Conservation (phyloP, 169 alveolate species). For the Amoebophrya sp. region DNA sequence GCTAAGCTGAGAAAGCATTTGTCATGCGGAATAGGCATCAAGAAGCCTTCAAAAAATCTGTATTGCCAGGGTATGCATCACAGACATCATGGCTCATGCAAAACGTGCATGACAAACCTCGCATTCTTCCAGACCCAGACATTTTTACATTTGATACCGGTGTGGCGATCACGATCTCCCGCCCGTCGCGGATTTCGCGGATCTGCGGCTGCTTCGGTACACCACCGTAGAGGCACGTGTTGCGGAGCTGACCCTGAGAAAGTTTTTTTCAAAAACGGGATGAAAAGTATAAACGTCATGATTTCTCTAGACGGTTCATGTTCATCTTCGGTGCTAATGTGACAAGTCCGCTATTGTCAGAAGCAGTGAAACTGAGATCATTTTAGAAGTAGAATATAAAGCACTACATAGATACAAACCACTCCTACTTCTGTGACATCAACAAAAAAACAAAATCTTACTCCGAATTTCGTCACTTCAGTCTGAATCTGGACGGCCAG, state of each 20-base stretch:
- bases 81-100: no score
- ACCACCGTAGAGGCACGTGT: conserved; percentile 89
- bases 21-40: no score
- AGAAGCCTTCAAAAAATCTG: conserved; percentile 30
- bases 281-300: conserved; percentile 23
- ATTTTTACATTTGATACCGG: no score
- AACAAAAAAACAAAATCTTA: background rate
- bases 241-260: background rate
- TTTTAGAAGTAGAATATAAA: no score
- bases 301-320: conserved; percentile 31
- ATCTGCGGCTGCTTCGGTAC: conserved; percentile 80
- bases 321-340: conserved; percentile 48
- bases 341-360: no score
- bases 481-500: conserved; percentile 91
- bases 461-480: conserved; percentile 80
- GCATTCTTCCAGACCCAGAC: no score
- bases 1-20: no score
- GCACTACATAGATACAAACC: no score
- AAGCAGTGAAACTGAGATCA: no score
- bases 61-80: no score
- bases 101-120: no score
- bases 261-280: background rate
- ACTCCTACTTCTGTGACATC: no score
- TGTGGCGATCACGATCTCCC: conserved; percentile 89
- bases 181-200: conserved; percentile 79